phyloP scores from a whole-genome alignment of 371 early-diverging fungal species.

The Mortierella polycephala region DNA sequence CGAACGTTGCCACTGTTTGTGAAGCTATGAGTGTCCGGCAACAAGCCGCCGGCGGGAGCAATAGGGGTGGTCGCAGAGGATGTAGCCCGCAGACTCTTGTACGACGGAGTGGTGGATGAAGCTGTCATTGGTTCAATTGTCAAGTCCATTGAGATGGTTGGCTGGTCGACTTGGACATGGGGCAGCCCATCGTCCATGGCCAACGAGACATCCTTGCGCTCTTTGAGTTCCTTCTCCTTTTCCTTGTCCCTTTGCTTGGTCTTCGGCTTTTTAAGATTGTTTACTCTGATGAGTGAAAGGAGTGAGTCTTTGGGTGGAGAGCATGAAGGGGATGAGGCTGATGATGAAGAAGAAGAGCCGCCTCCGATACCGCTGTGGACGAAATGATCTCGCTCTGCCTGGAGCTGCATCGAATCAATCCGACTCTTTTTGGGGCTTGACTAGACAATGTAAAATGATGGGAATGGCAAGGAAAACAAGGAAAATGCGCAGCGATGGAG shows the following conservation, averaged over 20 bases:
- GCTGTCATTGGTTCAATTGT: too few relatives aligned
- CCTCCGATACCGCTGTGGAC: slow-evolving; percentile 50
- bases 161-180: too few relatives aligned
- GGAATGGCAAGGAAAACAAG: background rate
- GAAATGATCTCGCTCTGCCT: slow-evolving; percentile 52
- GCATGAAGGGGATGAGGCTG: slow-evolving; percentile 38
- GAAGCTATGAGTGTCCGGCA: too few relatives aligned
- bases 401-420: slow-evolving; percentile 39
- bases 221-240: slow-evolving; percentile 1
- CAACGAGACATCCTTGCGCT: background rate
- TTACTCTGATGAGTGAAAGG: slow-evolving; percentile 23
- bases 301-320: slow-evolving; percentile 39
- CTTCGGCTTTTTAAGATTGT: slow-evolving; percentile 32
- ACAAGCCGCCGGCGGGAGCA: too few relatives aligned
- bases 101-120: background rate
- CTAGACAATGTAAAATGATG: background rate
- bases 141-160: too few relatives aligned
- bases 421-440: background rate
- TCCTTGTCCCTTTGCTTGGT: slow-evolving; percentile 7
- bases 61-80: background rate
- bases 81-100: background rate
- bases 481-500: too few relatives aligned
- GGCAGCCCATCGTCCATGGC: background rate
- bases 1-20: too few relatives aligned
- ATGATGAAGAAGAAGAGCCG: slow-evolving; percentile 39